These are phyloP conservation scores for Chalciporus piperatus DNA, from an alignment of 768 basidiomycete genomes.

Conservation along the genomic window DNA sequence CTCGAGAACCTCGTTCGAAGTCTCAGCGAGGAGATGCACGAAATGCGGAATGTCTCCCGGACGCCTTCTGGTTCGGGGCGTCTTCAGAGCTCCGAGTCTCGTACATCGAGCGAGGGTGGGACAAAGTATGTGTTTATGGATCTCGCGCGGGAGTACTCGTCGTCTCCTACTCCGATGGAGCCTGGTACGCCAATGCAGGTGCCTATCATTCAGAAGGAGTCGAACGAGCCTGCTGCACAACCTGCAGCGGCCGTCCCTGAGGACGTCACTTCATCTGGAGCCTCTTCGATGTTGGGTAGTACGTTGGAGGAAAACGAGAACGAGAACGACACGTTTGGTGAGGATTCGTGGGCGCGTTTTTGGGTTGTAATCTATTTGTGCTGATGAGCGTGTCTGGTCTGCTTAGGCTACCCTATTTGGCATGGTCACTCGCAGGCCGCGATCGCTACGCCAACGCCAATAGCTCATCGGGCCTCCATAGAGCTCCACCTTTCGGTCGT, in stretches of 20 bases:
- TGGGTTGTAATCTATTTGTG: neutral
- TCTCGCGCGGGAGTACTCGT: conserved; percentile 6
- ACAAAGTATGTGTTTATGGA: conserved; percentile 19
- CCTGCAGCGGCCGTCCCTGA: conserved; percentile 17
- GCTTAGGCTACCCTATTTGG: conserved; percentile 25
- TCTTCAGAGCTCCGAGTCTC: conserved; percentile 9
- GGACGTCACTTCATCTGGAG: conserved; percentile 24
- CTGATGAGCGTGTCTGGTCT: neutral
- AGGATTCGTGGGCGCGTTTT: neutral
- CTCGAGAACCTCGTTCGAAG: conserved; percentile 40
- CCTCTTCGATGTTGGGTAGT: conserved; percentile 19
- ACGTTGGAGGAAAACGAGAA: conserved; percentile 12
- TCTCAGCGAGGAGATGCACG: conserved; percentile 37
- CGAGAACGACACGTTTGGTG: conserved; percentile 34
- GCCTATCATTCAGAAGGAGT: conserved; percentile 9
- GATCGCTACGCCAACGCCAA: conserved; percentile 12
- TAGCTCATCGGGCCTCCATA: conserved; percentile 15
- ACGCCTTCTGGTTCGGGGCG: conserved; percentile 10
- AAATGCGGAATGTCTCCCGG: conserved; percentile 15
- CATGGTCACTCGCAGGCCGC: conserved; percentile 16
- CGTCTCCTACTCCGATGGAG: conserved; percentile 17
- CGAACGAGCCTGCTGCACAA: neutral
- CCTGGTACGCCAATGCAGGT: conserved; percentile 6
- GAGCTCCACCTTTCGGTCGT: conserved; percentile 25
- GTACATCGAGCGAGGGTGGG: conserved; percentile 10